phyloP scores from a whole-genome alignment of 2,329 filamentous ascomycete genomes.

The Thielaviopsis punctulata region DNA sequence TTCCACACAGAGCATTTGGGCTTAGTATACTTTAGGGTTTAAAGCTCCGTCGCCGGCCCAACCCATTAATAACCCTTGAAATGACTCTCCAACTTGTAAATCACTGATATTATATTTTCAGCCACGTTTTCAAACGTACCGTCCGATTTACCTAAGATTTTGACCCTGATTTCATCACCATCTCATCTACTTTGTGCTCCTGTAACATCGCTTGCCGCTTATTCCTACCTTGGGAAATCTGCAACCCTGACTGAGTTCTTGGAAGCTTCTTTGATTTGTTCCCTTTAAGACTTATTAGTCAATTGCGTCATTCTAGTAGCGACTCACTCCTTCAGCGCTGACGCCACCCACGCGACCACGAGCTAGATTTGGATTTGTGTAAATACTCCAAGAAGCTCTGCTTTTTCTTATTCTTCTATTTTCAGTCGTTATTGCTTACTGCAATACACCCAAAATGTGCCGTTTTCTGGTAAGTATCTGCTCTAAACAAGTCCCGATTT shows the following conservation, averaged over 20 bases:
- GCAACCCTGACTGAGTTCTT: neutral
- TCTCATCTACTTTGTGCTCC: neutral
- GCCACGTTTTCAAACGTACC: too few species aligned
- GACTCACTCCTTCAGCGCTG: constrained; percentile 6
- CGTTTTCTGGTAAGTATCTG: constrained; percentile 20
- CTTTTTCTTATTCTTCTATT: neutral
- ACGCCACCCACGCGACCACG: neutral
- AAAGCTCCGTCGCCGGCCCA: too few species aligned
- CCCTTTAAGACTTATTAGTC: neutral
- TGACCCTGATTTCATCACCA: neutral
- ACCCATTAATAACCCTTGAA: too few species aligned
- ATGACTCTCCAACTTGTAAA: too few species aligned
- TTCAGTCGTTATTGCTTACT: neutral
- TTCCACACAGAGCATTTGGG: too few species aligned
- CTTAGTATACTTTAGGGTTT: too few species aligned
- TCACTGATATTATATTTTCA: too few species aligned
- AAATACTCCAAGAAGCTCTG: neutral
- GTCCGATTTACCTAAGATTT: too few species aligned
- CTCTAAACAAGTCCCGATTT: neutral
- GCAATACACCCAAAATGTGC: constrained; percentile 17
- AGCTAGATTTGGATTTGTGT: neutral
- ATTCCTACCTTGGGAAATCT: neutral
- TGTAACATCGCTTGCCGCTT: neutral
- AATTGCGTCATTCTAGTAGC: constrained; percentile 11
- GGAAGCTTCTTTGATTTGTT: neutral